These are phyloP conservation scores for Cenchrus fungigraminus DNA, from an alignment of 176 grass and related monocot species.

Conservation along the genomic window DNA sequence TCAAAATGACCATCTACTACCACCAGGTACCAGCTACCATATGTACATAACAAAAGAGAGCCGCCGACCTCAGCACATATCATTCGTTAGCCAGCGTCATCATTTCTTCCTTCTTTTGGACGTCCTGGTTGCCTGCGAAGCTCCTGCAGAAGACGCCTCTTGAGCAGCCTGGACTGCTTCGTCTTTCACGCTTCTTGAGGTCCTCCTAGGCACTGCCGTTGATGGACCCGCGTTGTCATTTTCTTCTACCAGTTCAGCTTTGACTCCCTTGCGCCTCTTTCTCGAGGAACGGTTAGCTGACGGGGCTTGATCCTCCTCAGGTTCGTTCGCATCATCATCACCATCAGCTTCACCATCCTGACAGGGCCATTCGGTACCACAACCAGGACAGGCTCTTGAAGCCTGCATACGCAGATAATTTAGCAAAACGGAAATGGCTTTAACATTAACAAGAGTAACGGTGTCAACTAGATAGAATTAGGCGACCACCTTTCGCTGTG, in stretches of 20 bases:
- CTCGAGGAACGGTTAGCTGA: conserved; percentile 30
- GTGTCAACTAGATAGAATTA: not conserved
- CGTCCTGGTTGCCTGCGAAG: conserved; percentile 24
- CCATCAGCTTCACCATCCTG: not conserved
- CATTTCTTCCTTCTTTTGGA: conserved; percentile 32
- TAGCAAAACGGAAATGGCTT: not conserved
- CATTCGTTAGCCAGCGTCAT: not conserved
- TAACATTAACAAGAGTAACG: not conserved
- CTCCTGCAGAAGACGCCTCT: conserved; percentile 21
- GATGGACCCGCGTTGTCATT: conserved; percentile 30
- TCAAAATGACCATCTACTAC: conserved; percentile 31
- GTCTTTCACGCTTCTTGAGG: conserved; percentile 36
- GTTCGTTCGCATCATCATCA: conserved; percentile 14
- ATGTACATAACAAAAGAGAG: conserved; percentile 32
- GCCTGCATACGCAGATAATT: conserved; percentile 43
- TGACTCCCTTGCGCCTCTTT: conserved; percentile 40
- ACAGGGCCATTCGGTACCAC: conserved; percentile 66
- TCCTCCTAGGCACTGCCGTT: not conserved
- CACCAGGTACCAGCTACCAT: not conserved
- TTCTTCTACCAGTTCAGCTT: conserved; percentile 54
- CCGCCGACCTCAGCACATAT: not conserved
- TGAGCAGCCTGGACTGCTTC: conserved; percentile 28
- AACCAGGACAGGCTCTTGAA: conserved; percentile 71
- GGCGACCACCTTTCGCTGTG: conserved; percentile 51
- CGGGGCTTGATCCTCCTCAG: conserved; percentile 32